These are phyloP conservation scores for Lactarius vividus DNA, from an alignment of 768 basidiomycete species.

Conservation along the genomic window DNA sequence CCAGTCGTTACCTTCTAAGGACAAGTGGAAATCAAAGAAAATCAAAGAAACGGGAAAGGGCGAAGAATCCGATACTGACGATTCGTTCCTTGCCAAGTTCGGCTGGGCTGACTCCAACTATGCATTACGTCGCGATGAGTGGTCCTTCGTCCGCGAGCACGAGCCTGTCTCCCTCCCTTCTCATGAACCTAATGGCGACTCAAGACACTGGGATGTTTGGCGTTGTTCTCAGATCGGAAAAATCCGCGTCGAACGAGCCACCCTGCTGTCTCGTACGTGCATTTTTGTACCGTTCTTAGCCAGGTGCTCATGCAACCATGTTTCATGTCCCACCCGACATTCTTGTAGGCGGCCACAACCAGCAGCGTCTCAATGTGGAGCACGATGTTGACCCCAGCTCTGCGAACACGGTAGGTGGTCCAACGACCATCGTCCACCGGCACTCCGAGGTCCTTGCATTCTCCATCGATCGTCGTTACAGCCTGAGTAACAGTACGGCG, in stretches of 20 bases:
- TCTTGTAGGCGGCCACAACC: constrained; percentile 48
- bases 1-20: constrained; percentile 10
- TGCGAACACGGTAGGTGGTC: constrained; percentile 48
- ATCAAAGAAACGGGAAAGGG: no score
- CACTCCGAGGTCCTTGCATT: constrained; percentile 79
- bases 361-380: constrained; percentile 65
- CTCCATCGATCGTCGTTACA: constrained; percentile 69
- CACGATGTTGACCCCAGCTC: constrained; percentile 51
- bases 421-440: constrained; percentile 70
- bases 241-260: constrained; percentile 24
- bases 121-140: constrained; percentile 12
- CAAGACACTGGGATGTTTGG: constrained; percentile 26
- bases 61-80: no score
- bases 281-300: no score
- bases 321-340: constrained; percentile 5
- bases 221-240: constrained; percentile 39
- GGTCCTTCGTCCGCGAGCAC: constrained; percentile 18
- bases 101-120: no score
- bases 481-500: constrained; percentile 30
- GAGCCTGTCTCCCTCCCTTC: constrained; percentile 3
- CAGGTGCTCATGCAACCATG: constrained; percentile 3
- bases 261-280: constrained; percentile 24
- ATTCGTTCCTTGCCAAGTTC: no score
- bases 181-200: constrained; percentile 18
- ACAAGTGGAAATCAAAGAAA: no score